Evolutionary conservation across 805 yeast genomes (phyloP).

Genomic region (Saccharomycopsis schoenii): DNA sequence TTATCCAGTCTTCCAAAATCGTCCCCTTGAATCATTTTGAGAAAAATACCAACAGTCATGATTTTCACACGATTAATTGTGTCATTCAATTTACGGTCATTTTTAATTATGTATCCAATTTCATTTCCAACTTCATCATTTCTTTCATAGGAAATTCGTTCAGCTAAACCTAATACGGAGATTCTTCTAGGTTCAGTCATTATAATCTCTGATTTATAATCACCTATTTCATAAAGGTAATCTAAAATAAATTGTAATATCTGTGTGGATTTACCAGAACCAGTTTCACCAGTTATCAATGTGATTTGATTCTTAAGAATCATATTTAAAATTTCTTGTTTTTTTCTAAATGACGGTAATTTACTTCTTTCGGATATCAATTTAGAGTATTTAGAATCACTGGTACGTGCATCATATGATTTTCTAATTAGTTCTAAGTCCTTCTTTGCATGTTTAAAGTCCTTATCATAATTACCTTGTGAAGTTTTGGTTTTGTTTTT

Average conservation of each 20-base stretch:
- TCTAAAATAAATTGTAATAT: constrained; percentile 85
- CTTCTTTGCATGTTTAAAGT: constrained; percentile 9
- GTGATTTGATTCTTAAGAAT: constrained; percentile 55
- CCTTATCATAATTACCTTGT: not conserved
- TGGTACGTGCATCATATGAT: constrained; percentile 28
- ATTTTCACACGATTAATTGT: constrained; percentile 64
- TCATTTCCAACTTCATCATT: constrained; percentile 50
- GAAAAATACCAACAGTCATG: constrained; percentile 86
- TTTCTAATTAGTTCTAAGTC: constrained; percentile 28
- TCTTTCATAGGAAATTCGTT: constrained; percentile 82
- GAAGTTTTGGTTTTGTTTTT: constrained; percentile 1
- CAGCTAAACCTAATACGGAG: constrained; percentile 90
- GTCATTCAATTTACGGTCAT: constrained; percentile 58
- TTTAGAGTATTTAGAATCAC: constrained; percentile 27
- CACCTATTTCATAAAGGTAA: constrained; percentile 39
- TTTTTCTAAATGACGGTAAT: constrained; percentile 81
- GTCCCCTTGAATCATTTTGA: constrained; percentile 39
- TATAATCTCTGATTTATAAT: constrained; percentile 49
- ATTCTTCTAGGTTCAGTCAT: constrained; percentile 97
- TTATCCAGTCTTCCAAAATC: constrained; percentile 17
- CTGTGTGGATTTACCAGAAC: constrained; percentile 95
- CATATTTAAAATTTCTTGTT: constrained; percentile 41
- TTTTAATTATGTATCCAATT: constrained; percentile 84
- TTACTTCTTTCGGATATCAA: constrained; percentile 39
- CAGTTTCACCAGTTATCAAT: constrained; percentile 91